These are phyloP conservation scores for Poronia punctata DNA, from an alignment of 495 filamentous ascomycete species.

Conservation along the genomic window DNA sequence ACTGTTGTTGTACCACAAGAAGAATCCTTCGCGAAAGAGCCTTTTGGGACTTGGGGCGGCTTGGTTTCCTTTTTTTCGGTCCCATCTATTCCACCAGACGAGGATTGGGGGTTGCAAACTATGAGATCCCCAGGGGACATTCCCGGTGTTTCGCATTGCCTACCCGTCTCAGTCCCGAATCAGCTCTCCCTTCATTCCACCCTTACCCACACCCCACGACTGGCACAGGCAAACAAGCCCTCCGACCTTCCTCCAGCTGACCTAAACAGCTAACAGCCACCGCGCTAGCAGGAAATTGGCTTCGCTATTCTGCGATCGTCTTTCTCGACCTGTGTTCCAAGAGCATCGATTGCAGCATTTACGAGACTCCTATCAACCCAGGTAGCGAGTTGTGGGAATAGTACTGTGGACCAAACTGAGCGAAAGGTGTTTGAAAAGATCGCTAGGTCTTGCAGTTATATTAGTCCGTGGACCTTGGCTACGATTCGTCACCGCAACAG, in stretches of 20 bases:
- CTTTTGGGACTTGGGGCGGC: constrained; percentile 50
- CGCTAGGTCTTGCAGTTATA: too few relatives aligned
- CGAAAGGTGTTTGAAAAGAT: neutral
- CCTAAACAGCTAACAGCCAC: constrained; percentile 6
- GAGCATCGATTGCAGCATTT: neutral
- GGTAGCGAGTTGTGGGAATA: neutral
- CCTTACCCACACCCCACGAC: constrained; percentile 8
- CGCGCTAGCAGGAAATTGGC: constrained; percentile 3
- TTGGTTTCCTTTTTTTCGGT: too few relatives aligned
- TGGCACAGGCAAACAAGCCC: constrained; percentile 17
- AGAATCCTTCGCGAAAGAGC: constrained; percentile 32
- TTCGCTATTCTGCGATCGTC: constrained; percentile 5
- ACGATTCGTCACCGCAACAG: constrained; percentile 11
- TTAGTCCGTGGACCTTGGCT: constrained; percentile 4
- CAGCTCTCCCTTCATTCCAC: constrained; percentile 29
- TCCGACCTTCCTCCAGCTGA: constrained; percentile 12
- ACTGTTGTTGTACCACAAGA: constrained; percentile 15
- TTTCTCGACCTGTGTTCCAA: neutral
- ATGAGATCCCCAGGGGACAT: constrained; percentile 3
- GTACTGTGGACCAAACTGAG: neutral
- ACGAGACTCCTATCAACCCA: too few relatives aligned
- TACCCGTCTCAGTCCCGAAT: constrained; percentile 11
- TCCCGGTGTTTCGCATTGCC: constrained; percentile 18
- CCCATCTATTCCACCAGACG: too few relatives aligned
- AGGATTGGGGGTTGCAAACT: too few relatives aligned